Base-by-base conservation (phyloP, 1,284 basidiomycete genomes). In the Neolentinus lepideus region DNA sequence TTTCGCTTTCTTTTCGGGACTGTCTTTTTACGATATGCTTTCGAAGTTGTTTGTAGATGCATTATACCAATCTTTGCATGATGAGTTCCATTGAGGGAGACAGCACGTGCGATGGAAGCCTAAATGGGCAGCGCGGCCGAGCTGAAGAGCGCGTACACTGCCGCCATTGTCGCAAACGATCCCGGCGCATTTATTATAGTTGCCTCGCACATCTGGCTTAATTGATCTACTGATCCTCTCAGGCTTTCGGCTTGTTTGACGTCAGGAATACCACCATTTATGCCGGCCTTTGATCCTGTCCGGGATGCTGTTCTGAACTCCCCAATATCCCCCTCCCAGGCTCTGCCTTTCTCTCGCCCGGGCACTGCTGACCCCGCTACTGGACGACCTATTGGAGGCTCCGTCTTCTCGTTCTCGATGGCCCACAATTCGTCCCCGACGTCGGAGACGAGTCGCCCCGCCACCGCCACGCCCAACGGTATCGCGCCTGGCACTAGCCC, bases 271-370 rank as follows among this genome's bases (percentile, higher is more conserved):
- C 38, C 12, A 21, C 38, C 38, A 43, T 43, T 43, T 43, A 54
- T 56, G 35, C 47, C 47, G 47, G 47, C 10, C 58, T 90, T 89
- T 76, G 88, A 90, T 77, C 88, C 88, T 65, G 88, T 90, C 58
- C 80, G 87, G 66, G 87, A 90, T 77, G 87, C 87, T 60, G 85
- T 87, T 65, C 77, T 84, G 63, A 87, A 87, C 71, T 87, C 85
- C 36, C 81, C 81, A 19, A 62, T 76, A 60, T 65, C 66, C 24
- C 66, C 62, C 52, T 62, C 66, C 19, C 66, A 62, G 45, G 59
- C 65, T 33, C 67, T 71, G 47, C 66, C 69, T 43, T 56, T 60
- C 52, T 52, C 47, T 21, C 47, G 47, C 47, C 61, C 59, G 64
- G 65, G 57, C 67, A 64, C 60, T 55, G 31, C 66, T 62, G 64